Evolutionary conservation across 306 rosid species (phyloP).

Genomic region (Lablab purpureus): DNA sequence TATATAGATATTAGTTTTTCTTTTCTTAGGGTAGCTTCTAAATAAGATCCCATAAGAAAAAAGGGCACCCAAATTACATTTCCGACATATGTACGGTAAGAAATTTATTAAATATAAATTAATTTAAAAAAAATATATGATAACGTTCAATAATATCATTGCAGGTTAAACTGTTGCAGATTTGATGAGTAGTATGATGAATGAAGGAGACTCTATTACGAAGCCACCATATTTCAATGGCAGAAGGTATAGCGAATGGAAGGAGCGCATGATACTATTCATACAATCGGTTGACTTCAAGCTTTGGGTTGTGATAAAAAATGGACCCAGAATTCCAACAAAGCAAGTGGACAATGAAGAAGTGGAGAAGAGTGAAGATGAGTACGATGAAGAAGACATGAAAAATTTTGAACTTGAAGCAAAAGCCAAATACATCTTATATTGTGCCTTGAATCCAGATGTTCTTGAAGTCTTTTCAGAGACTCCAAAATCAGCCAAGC

Average conservation of each 20-base stretch:
- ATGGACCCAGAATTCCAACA: conserved; percentile 37
- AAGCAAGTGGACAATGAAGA: not conserved
- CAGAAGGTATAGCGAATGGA: conserved; percentile 8
- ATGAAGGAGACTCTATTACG: conserved; percentile 1
- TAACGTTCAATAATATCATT: no score
- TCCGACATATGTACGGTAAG: no score
- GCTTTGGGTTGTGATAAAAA: conserved; percentile 38
- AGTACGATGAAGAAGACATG: conserved; percentile 23
- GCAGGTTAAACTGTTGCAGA: not conserved
- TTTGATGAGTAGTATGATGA: not conserved
- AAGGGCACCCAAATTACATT: no score
- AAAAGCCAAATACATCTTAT: conserved; percentile 28
- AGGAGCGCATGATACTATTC: not conserved
- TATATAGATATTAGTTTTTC: no score
- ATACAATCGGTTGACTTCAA: conserved; percentile 13
- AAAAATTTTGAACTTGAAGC: conserved; percentile 14
- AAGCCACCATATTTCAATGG: conserved; percentile 34
- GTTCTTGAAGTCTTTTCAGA: not conserved
- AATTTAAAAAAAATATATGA: no score
- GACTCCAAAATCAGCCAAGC: not conserved
- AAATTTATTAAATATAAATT: no score
- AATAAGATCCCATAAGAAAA: no score
- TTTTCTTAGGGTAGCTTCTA: no score
- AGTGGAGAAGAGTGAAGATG: conserved; percentile 39
- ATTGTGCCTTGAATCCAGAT: conserved; percentile 25